Evolutionary conservation across 345 rosid species (phyloP).

Genomic region (Eucalyptus marginata): DNA sequence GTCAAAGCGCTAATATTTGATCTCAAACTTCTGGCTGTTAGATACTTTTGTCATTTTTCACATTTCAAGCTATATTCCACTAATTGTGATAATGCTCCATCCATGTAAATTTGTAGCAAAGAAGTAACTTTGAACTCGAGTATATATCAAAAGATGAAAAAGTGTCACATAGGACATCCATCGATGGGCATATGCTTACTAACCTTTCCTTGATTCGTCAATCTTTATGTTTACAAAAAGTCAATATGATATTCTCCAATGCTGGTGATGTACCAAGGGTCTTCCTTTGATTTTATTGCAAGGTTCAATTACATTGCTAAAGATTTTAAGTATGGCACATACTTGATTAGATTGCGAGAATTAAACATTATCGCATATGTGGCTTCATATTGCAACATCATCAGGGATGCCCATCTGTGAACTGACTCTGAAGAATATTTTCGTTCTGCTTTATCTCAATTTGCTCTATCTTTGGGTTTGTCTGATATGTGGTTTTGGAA

Average conservation of each 20-base stretch:
- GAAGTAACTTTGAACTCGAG: neutral
- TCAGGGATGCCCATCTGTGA: neutral
- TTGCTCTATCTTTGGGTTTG: slow-evolving; percentile 55
- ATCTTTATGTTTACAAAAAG: neutral
- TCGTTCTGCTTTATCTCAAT: neutral
- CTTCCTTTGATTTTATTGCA: neutral
- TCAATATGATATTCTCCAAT: neutral
- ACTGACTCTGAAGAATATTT: neutral
- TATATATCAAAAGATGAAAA: neutral
- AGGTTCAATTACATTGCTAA: neutral
- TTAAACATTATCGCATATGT: neutral
- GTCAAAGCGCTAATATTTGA: neutral
- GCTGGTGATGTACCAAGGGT: neutral
- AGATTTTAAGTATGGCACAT: neutral
- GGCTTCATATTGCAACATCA: neutral
- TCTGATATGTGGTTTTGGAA: slow-evolving; percentile 82
- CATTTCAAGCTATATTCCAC: neutral
- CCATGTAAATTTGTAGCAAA: neutral
- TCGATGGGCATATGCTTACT: neutral
- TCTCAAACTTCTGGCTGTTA: neutral
- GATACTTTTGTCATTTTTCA: neutral
- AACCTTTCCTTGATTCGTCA: neutral
- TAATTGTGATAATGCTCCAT: neutral
- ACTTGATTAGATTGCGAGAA: neutral
- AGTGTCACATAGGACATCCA: neutral